Base-by-base conservation (phyloP, 2,329 filamentous ascomycete genomes). In the Aureobasidium subglaciale region DNA sequence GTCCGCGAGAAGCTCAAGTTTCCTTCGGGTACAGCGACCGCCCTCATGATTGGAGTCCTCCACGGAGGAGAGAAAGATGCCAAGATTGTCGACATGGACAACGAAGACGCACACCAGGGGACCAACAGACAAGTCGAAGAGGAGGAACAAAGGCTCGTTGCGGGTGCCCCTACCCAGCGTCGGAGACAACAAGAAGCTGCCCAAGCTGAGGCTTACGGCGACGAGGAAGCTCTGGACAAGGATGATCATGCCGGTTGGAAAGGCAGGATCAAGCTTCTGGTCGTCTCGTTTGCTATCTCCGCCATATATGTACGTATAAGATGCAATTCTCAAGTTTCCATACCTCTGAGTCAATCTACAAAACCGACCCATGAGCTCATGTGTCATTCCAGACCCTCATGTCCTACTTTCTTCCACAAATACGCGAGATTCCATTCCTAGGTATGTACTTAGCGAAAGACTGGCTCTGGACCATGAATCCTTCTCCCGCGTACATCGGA, bases 391-490 rank as follows among this genome's bases (percentile, higher is more conserved):
- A 90, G 73, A 97, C 93, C 0, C 72, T 97, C 7, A 76, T 84
- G 27, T 93, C 90, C 1, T 97, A 95, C 70, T 99, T 99, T 70
- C 77, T 96, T 53, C 93, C 93, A 0, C 75, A 88, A 48, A 72
- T 97, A 18, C 86, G 90, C 55, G 86, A 88, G 61, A 75, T 99
- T n/a, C 93, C 93, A 0, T 76, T 99, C 24, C 88, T 97, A 62
- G 93, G 93, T 0, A 73, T 79, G 0, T 72, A 80, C 2, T 80
- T 95, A 6, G 90, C 90, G 0, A 73, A 81, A 1, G 82, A 82
- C 2, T 99, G 92, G 92, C 80, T 96, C 1, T 99, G 93, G 93
- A 93, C 89, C 1, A 75, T 99, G 6, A 99, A 99, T 62, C 93
- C 93, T 0, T 96, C 90, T 42, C 86, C 95, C n/a, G 93, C 93